Evolutionary conservation across 2,329 filamentous ascomycete species (phyloP).

Genomic region (Chrysoporthe deuterocubensis): DNA sequence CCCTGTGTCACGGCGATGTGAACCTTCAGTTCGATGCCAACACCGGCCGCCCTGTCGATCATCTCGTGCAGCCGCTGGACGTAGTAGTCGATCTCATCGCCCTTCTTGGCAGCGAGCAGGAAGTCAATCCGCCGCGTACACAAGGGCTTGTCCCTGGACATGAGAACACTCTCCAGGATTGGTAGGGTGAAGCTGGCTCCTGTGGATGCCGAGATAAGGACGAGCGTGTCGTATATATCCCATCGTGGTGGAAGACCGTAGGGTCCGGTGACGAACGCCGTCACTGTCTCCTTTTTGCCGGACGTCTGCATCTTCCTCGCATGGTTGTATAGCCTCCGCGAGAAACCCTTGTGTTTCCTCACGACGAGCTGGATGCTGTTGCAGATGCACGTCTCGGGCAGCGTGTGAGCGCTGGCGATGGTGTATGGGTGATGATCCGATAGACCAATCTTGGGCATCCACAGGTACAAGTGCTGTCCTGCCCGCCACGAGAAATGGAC

Average conservation of each 20-base stretch:
- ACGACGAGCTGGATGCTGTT: constrained; percentile 64
- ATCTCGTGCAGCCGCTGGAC: constrained; percentile 52
- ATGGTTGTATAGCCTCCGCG: constrained; percentile 53
- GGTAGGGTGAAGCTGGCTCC: constrained; percentile 66
- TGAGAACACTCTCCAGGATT: constrained; percentile 59
- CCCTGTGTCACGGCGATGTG: constrained; percentile 58
- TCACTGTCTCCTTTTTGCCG: constrained; percentile 40
- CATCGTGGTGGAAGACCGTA: constrained; percentile 60
- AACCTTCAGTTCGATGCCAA: constrained; percentile 55
- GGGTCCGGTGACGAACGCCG: constrained; percentile 58
- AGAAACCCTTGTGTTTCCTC: constrained; percentile 61
- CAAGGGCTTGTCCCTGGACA: constrained; percentile 40
- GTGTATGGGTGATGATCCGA: constrained; percentile 66
- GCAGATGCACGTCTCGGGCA: constrained; percentile 57
- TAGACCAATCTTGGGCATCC: constrained; percentile 58
- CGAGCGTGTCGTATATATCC: constrained; percentile 62
- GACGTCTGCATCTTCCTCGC: constrained; percentile 43
- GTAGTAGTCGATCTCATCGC: constrained; percentile 61
- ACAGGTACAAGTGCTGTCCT: constrained; percentile 65
- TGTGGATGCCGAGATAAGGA: constrained; percentile 65
- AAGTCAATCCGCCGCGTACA: constrained; percentile 60
- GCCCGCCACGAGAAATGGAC: constrained; percentile 63
- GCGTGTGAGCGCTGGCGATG: constrained; percentile 59
- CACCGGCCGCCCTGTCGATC: constrained; percentile 45
- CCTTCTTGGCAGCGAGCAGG: constrained; percentile 54